These are phyloP conservation scores for Cladosporium cucumerinum DNA, from an alignment of 2,329 filamentous ascomycete genomes.

Conservation along the genomic window DNA sequence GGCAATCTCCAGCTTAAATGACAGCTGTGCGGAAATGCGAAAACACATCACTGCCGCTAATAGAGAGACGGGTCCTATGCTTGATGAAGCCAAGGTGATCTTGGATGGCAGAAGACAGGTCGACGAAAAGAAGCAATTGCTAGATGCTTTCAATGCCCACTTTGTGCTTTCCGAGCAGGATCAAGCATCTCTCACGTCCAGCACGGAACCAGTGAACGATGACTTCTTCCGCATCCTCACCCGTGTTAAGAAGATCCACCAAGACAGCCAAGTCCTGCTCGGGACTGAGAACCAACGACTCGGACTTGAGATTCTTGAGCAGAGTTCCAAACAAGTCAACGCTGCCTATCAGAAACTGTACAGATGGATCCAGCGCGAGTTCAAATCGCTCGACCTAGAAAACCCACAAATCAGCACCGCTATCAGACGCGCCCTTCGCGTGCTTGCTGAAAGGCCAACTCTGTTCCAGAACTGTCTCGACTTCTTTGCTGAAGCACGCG, in stretches of 20 bases:
- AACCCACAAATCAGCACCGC: slow-evolving; percentile 87
- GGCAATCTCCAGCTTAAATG: slow-evolving; percentile 74
- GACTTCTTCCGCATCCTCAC: slow-evolving; percentile 74
- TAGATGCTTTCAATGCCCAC: slow-evolving; percentile 73
- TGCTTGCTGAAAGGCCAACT: slow-evolving; percentile 82
- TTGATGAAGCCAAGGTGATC: slow-evolving; percentile 73
- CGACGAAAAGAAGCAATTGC: slow-evolving; percentile 74
- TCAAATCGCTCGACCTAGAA: slow-evolving; percentile 87
- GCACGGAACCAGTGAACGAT: slow-evolving; percentile 78
- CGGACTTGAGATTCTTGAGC: slow-evolving; percentile 86
- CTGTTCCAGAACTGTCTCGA: slow-evolving; percentile 92
- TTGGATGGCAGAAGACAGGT: slow-evolving; percentile 69
- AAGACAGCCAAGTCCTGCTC: slow-evolving; percentile 83
- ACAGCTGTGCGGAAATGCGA: slow-evolving; percentile 76
- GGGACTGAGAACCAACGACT: slow-evolving; percentile 86
- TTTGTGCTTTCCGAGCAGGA: slow-evolving; percentile 85
- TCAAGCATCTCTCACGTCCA: slow-evolving; percentile 68
- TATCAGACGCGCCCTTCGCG: slow-evolving; percentile 77
- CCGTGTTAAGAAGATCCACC: slow-evolving; percentile 80
- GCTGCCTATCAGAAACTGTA: slow-evolving; percentile 93
- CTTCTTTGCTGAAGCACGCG: slow-evolving; percentile 85
- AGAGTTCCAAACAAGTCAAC: slow-evolving; percentile 82
- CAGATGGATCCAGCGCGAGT: slow-evolving; percentile 90
- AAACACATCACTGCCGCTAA: slow-evolving; percentile 72
- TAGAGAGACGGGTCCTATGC: slow-evolving; percentile 66